Base-by-base conservation (phyloP, 768 basidiomycete species). In the Naganishia vaughanmartiniae region DNA sequence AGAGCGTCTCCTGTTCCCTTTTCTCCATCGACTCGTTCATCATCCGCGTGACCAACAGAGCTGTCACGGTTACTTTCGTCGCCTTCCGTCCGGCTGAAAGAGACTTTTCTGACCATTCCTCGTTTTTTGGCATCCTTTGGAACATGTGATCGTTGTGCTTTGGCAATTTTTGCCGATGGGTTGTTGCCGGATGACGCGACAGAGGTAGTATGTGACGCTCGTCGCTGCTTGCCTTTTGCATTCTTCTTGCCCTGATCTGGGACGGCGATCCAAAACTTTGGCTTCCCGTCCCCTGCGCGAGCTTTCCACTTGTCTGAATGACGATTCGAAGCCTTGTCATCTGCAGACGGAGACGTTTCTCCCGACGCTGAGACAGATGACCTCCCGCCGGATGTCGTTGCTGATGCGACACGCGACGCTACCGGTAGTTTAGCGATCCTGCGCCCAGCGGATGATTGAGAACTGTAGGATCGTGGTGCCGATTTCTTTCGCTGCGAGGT, bases 351-450 rank as follows among this genome's bases (percentile, higher is more conserved):
- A 0, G 76, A 74, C 6, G 65, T 55, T 4, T n/a, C 54, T 5
- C 66, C 54, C 0, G 76, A 75, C n/a, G 70, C 65, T 3, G 73
- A 66, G 10, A 69, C 57, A 19, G 72, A 70, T 4, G 53, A 65
- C 19, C 72, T 70, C 4, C 46, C 48, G 48, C 30, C 57, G 24
- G 69, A 60, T 39, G 69, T 14, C 65, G 45, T n/a, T 11, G 45
- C 68, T 19, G 68, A 69, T n/a, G 53, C 4, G 21, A 31, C 0
- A 24, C 36, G 65, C 1, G 46, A 58, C 14, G 46, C 21, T 3
- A 53, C 54, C 3, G 65, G 70, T 5, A 66, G 54, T 39, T 54
- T 66, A 34, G 56, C 65, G 11, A 67, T 67, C 24, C 33, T 28
- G 17, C 55, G 48, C 17, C 39, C 54, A 5, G 42, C 46, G 6